These are phyloP conservation scores for Dimargaris verticillata DNA, from an alignment of 192 early-diverging fungal species.

Conservation along the genomic window DNA sequence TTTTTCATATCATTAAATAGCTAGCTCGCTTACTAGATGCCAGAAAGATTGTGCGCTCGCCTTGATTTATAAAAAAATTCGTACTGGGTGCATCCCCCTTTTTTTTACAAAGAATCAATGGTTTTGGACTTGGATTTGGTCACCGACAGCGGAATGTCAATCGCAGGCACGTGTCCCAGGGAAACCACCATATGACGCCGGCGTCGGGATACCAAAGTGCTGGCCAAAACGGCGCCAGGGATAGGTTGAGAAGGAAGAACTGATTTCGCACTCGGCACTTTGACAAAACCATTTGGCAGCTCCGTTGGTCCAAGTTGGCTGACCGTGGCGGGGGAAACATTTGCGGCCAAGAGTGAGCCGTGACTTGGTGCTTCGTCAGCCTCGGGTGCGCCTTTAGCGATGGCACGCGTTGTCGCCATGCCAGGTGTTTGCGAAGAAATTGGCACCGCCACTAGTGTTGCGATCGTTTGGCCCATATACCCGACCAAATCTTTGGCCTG, in stretches of 20 bases:
- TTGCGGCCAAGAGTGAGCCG: background rate
- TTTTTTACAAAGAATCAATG: too few relatives aligned
- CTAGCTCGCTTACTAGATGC: too few relatives aligned
- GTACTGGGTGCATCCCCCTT: too few relatives aligned
- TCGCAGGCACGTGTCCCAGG: background rate
- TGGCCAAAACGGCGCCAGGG: background rate
- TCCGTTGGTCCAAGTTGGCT: background rate
- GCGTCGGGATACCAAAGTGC: background rate
- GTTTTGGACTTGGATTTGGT: too few relatives aligned
- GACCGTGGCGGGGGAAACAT: background rate
- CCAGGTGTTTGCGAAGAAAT: too few relatives aligned
- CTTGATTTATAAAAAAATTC: too few relatives aligned
- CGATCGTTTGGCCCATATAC: conserved; percentile 5
- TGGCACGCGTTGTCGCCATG: too few relatives aligned
- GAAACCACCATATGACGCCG: background rate
- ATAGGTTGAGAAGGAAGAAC: background rate
- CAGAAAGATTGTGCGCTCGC: too few relatives aligned
- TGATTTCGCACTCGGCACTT: background rate
- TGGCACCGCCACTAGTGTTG: too few relatives aligned
- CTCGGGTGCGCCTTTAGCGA: background rate
- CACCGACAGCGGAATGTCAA: background rate
- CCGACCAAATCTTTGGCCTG: background rate
- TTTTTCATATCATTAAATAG: too few relatives aligned
- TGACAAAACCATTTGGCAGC: background rate
- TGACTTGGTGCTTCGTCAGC: background rate